Evolutionary conservation across 2,329 filamentous ascomycete species (phyloP).

Genomic region (Didymellaceae sp.): DNA sequence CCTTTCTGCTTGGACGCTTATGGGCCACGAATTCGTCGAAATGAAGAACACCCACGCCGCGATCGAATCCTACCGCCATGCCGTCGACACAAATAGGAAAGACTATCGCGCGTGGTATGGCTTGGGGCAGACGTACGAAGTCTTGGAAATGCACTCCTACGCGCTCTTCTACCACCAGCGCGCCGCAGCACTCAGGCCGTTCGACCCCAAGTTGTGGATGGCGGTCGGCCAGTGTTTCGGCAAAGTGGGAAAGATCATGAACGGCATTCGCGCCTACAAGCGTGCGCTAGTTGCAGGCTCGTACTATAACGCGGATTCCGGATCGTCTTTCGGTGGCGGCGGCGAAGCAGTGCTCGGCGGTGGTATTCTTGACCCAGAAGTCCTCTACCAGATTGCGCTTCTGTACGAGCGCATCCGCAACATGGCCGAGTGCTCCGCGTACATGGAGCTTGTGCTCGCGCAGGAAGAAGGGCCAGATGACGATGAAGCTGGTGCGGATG

Average conservation of each 20-base stretch:
- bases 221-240: slow-evolving; percentile 91
- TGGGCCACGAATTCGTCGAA: slow-evolving; percentile 99
- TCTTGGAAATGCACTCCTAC: slow-evolving; percentile 97
- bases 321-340: slow-evolving; percentile 55
- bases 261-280: slow-evolving; percentile 94
- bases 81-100: slow-evolving; percentile 92
- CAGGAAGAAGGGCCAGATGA: slow-evolving; percentile 77
- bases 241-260: slow-evolving; percentile 83
- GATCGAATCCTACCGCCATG: slow-evolving; percentile 94
- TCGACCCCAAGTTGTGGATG: slow-evolving; percentile 99
- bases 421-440: slow-evolving; percentile 80
- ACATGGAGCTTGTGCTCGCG: slow-evolving; percentile 94
- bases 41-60: slow-evolving; percentile 98
- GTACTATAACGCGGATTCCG: slow-evolving; percentile 74
- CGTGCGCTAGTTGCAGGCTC: slow-evolving; percentile 87
- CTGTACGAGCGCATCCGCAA: slow-evolving; percentile 86
- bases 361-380: slow-evolving; percentile 82
- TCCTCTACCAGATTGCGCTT: slow-evolving; percentile 84
- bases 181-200: slow-evolving; percentile 88
- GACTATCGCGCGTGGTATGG: slow-evolving; percentile 99
- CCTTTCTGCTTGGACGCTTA: slow-evolving; percentile 94
- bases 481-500: slow-evolving; percentile 47
- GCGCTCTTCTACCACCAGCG: slow-evolving; percentile 98
- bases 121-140: slow-evolving; percentile 94
- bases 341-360: slow-evolving; percentile 55